phyloP scores from a whole-genome alignment of 1,284 basidiomycete genomes.

The Moniliophthora roreri region DNA sequence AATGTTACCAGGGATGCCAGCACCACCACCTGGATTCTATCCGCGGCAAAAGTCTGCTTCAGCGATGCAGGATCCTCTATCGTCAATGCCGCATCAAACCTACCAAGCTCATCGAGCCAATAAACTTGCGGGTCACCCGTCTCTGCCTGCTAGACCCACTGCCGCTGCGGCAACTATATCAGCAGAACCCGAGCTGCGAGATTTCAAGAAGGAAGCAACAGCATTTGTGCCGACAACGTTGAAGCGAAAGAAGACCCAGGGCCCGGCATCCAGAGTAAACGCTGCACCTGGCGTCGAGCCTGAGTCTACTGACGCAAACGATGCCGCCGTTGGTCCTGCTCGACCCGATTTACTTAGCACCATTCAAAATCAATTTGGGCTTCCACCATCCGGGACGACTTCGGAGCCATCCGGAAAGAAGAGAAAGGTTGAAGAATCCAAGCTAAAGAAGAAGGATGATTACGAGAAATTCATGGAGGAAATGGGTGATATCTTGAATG shows the following conservation, averaged over 20 bases:
- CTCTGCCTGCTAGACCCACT: conserved; percentile 44
- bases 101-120: conserved; percentile 57
- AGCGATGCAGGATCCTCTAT: conserved; percentile 63
- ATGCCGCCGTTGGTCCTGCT: conserved; percentile 30
- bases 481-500: conserved; percentile 33
- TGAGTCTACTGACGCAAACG: conserved; percentile 31
- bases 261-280: conserved; percentile 51
- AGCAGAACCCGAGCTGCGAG: conserved; percentile 82
- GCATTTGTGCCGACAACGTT: conserved; percentile 79
- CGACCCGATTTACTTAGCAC: conserved; percentile 67
- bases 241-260: conserved; percentile 55
- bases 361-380: conserved; percentile 60
- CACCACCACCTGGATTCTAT: conserved; percentile 59
- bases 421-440: conserved; percentile 34
- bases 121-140: conserved; percentile 29
- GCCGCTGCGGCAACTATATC: conserved; percentile 66
- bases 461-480: conserved; percentile 77
- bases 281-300: conserved; percentile 57
- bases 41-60: conserved; percentile 47
- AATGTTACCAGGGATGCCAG: conserved; percentile 28
- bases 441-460: conserved; percentile 57
- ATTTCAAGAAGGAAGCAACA: conserved; percentile 90
- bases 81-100: conserved; percentile 62
- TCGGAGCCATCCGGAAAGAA: conserved; percentile 28
- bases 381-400: conserved; percentile 25